Evolutionary conservation across 192 early-diverging fungal genomes (phyloP).

Genomic region (Coemansia sp.): DNA sequence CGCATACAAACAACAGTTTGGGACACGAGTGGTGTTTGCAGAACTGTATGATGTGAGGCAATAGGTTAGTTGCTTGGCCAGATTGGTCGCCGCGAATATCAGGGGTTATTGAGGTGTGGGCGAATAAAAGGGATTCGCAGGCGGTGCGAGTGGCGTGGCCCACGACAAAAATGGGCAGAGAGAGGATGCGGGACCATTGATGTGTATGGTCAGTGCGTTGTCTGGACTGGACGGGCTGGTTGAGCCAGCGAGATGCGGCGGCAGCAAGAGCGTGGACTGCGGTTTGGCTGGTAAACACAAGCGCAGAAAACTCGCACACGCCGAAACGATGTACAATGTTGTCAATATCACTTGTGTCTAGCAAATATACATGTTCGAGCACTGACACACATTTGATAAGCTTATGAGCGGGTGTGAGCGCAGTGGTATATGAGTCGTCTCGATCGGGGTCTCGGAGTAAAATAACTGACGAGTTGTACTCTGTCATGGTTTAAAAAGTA

Average conservation of each 20-base stretch:
- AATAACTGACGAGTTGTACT: slow-evolving; percentile 10
- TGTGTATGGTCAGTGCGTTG: background rate
- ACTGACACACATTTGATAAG: slow-evolving; percentile 26
- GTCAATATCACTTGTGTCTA: slow-evolving; percentile 15
- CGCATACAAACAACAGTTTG: slow-evolving; percentile 36
- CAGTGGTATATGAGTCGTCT: slow-evolving; percentile 20
- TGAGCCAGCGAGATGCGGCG: slow-evolving; percentile 16
- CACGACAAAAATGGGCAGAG: slow-evolving; percentile 42
- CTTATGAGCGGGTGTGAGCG: slow-evolving; percentile 15
- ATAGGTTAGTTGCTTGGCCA: slow-evolving; percentile 26
- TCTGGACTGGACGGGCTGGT: background rate
- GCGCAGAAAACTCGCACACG: slow-evolving; percentile 8
- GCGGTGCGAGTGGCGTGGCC: slow-evolving; percentile 28
- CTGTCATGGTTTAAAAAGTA: too few species aligned
- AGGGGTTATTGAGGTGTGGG: background rate
- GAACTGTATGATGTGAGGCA: slow-evolving; percentile 29
- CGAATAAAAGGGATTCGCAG: slow-evolving; percentile 11
- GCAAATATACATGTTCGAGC: slow-evolving; percentile 25
- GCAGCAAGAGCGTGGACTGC: slow-evolving; percentile 22
- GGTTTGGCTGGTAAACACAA: slow-evolving; percentile 47
- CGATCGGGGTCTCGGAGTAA: slow-evolving; percentile 32
- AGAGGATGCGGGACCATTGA: slow-evolving; percentile 14
- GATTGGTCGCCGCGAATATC: slow-evolving; percentile 23
- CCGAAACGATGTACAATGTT: background rate
- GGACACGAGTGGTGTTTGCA: slow-evolving; percentile 7